Conservation (phyloP, 495 filamentous ascomycete genomes). For the Neurospora pannonica region DNA sequence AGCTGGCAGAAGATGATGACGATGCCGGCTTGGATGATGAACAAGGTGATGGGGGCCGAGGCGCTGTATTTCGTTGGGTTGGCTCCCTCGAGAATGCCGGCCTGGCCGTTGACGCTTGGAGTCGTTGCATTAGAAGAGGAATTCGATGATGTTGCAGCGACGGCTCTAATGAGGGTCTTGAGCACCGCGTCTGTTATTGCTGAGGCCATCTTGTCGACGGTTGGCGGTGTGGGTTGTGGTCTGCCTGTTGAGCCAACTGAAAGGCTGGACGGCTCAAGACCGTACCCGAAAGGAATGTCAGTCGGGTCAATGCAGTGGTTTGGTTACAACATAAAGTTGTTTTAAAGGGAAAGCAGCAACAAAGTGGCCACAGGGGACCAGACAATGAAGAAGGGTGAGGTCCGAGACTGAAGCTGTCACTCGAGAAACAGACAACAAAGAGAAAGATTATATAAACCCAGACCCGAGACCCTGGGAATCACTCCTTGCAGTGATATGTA, state of each 20-base stretch:
- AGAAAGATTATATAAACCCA: not conserved
- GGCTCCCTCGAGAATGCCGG: slow-evolving; percentile 37
- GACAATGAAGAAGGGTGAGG: not conserved
- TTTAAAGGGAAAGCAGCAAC: not conserved
- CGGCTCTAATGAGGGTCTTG: not conserved
- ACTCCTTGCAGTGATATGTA: not conserved
- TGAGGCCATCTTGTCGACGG: not conserved
- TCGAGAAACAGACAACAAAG: not conserved
- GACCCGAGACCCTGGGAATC: not conserved
- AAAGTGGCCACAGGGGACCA: not conserved
- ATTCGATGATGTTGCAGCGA: not conserved
- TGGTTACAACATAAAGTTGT: not conserved
- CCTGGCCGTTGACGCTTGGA: slow-evolving; percentile 7
- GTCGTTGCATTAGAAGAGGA: not conserved
- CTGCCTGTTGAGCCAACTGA: not conserved
- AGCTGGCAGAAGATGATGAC: slow-evolving; percentile 86
- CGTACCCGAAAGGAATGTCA: not conserved
- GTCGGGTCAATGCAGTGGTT: not conserved
- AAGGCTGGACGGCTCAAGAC: not conserved
- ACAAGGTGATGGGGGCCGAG: slow-evolving; percentile 80
- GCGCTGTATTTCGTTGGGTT: slow-evolving; percentile 65
- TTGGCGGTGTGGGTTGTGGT: not conserved
- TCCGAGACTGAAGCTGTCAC: not conserved
- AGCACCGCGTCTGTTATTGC: not conserved
- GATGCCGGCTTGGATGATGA: slow-evolving; percentile 90